Evolutionary conservation across 495 filamentous ascomycete species (phyloP).

Genomic region (Trichodelitschia bisporula): DNA sequence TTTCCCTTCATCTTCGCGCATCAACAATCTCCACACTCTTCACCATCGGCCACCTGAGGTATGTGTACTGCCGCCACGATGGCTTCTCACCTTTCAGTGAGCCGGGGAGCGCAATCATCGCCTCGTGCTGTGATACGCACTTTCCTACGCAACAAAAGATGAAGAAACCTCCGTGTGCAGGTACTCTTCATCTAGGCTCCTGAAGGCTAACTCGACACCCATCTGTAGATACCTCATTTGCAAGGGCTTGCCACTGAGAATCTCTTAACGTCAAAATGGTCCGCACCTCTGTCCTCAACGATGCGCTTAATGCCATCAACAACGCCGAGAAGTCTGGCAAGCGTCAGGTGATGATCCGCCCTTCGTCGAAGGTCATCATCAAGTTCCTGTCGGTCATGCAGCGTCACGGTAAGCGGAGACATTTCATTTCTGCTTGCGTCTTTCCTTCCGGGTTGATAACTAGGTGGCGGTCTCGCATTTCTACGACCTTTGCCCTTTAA

Average conservation of each 20-base stretch:
- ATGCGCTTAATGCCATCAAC: constrained; percentile 98
- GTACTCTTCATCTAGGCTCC: too few relatives aligned
- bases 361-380: constrained; percentile 95
- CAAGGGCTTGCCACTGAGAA: constrained; percentile 45
- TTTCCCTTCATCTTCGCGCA: too few relatives aligned
- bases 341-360: constrained; percentile 91
- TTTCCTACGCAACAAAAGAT: too few relatives aligned
- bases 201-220: constrained; percentile 46
- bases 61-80: too few relatives aligned
- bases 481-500: constrained; percentile 95
- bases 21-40: too few relatives aligned
- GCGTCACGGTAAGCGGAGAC: constrained; percentile 64
- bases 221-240: constrained; percentile 19
- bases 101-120: too few relatives aligned
- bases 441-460: constrained; percentile 84
- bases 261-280: constrained; percentile 78
- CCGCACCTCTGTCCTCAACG: constrained; percentile 93
- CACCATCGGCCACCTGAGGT: too few relatives aligned
- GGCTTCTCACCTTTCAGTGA: too few relatives aligned
- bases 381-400: constrained; percentile 99
- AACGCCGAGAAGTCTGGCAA: constrained; percentile 98
- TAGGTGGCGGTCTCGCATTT: constrained; percentile 68
- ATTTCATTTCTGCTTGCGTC: constrained; percentile 5
- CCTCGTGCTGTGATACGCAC: too few relatives aligned
- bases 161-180: too few relatives aligned